Evolutionary conservation across 106 monocot species (phyloP), one percentile per base, ranked within the genome.

Genomic region (Dendrobium huoshanense): DNA sequence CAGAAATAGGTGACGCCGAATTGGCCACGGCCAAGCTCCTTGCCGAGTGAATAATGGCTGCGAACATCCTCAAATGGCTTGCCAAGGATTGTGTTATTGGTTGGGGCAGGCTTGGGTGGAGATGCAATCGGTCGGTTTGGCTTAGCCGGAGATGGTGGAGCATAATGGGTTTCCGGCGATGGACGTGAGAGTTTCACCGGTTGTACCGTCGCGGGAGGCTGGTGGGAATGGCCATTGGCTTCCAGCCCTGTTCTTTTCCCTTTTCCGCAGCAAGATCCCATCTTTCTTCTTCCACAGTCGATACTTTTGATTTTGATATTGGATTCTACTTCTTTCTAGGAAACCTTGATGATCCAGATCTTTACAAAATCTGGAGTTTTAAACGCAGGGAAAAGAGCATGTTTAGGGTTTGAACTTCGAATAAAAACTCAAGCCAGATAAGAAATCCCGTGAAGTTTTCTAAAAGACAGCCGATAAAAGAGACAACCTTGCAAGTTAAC

Each of bases 11-110:
- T 86, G 16, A 86, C 79, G 27, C 86, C 86, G 56, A 83, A 86
- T 41, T 83, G 86, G 4, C 86, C 86, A 1, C 86, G 86, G 72
- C 86, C 86, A 15, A 86, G 86, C 67, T 82, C 86, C 54, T 86
- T 86, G 27, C 86, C 82, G 1, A 86, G 51, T 40, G 79, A 79
- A 61, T 83, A 86, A 67, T 80, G 55, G 45, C 82, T 77, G 42
- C 73, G 48, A n/a, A 86, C 83, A 73, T 86, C 86, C 19, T 77
- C 80, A 59, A 72, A 86, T 19, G 80, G 83, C 48, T 83, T 83
- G 27, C 80, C 80, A 16, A 86, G 83, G 77, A 86, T 80, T 9
- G 83, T 64, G 37, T 83, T 56, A 15, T 64, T 27, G 33, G 72
- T 11, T 29, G 29, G 47, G n/a, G 1, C 16, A 5, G 77, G 55